These are phyloP conservation scores for Cadophora malorum DNA, from an alignment of 2,329 filamentous ascomycete species.

Conservation along the genomic window DNA sequence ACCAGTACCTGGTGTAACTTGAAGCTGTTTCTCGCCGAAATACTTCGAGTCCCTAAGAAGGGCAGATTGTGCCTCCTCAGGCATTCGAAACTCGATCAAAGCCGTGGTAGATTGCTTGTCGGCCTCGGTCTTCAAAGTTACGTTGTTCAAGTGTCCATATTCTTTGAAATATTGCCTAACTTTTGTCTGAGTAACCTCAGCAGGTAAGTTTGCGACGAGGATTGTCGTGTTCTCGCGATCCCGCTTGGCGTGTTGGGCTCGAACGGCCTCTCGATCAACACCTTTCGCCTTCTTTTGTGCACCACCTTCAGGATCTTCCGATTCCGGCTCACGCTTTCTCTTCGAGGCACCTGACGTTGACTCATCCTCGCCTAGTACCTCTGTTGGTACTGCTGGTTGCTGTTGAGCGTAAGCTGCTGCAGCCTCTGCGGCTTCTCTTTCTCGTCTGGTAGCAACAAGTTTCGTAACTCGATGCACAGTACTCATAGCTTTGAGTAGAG, in stretches of 20 bases:
- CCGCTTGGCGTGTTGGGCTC: constrained; percentile 64
- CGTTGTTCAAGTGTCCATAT: constrained; percentile 82
- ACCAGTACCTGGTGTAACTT: constrained; percentile 75
- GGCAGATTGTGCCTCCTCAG: constrained; percentile 82
- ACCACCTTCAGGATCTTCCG: constrained; percentile 56
- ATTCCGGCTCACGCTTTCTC: constrained; percentile 73
- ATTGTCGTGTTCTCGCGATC: constrained; percentile 92
- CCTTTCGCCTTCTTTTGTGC: constrained; percentile 71
- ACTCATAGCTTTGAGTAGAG: constrained; percentile 76
- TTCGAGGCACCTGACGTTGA: constrained; percentile 55
- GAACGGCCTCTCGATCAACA: constrained; percentile 45
- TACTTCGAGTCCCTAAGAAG: constrained; percentile 82
- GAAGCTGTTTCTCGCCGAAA: constrained; percentile 75
- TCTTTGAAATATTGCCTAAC: constrained; percentile 91
- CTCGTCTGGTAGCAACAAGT: constrained; percentile 66
- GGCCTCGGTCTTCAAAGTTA: constrained; percentile 70
- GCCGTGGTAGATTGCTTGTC: constrained; percentile 70
- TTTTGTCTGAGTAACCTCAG: constrained; percentile 71
- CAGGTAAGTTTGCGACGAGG: constrained; percentile 78
- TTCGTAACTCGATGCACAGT: constrained; percentile 73
- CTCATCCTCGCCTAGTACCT: constrained; percentile 40
- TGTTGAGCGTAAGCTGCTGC: constrained; percentile 57
- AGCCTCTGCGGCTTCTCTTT: constrained; percentile 68
- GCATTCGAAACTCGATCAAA: constrained; percentile 82
- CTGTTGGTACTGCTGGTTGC: constrained; percentile 42